These are phyloP conservation scores for Cercospora sp. DNA, from an alignment of 2,329 filamentous ascomycete species.

Conservation along the genomic window DNA sequence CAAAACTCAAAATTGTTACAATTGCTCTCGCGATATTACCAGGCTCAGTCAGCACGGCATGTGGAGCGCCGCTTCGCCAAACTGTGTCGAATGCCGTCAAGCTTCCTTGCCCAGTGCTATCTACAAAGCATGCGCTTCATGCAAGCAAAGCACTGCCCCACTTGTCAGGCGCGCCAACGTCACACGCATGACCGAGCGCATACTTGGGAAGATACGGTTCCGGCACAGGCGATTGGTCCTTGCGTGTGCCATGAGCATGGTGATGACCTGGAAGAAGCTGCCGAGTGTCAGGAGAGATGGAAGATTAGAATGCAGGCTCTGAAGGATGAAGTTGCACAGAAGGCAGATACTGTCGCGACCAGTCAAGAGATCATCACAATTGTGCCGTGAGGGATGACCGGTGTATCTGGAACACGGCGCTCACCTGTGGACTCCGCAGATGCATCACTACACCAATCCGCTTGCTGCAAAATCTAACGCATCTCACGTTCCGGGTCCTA, in stretches of 20 bases:
- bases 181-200: slow-evolving; percentile 2
- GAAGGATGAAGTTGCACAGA: neutral
- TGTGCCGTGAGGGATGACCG: neutral
- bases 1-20: neutral
- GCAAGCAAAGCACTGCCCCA: slow-evolving; percentile 1
- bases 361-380: neutral
- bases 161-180: neutral
- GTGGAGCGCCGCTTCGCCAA: neutral
- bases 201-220: neutral
- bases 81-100: neutral
- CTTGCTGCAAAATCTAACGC: too few species aligned
- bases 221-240: neutral
- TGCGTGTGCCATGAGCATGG: slow-evolving; percentile 13
- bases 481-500: too few species aligned
- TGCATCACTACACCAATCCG: too few species aligned
- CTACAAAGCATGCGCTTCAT: slow-evolving; percentile 2
- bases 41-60: neutral
- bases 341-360: neutral
- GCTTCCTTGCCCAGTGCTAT: slow-evolving; percentile 1
- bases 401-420: neutral
- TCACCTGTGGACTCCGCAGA: too few species aligned
- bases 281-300: slow-evolving; percentile 1
- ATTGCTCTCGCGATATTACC: neutral
- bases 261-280: slow-evolving; percentile 4
- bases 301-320: neutral